These are phyloP conservation scores for Plasmodium cynomolgi DNA, from an alignment of 169 alveolate species.

Conservation along the genomic window DNA sequence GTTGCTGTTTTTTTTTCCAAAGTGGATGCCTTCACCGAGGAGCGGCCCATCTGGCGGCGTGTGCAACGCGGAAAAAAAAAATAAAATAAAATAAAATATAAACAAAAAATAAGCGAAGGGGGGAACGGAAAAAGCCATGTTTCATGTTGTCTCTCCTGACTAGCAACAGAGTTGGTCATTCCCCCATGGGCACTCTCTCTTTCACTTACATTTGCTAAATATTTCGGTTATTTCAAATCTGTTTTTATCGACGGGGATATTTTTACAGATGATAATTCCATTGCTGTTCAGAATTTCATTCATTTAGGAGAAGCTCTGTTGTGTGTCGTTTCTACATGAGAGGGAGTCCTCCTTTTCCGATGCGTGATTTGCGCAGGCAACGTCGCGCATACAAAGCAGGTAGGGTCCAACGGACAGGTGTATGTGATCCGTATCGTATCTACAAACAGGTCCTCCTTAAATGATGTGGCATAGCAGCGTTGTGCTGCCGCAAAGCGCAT, in stretches of 20 bases:
- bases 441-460: not conserved
- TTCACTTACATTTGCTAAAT: slow-evolving; percentile 44
- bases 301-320: slow-evolving; percentile 14
- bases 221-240: slow-evolving; percentile 68
- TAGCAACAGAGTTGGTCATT: not conserved
- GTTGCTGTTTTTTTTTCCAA: slow-evolving; percentile 60
- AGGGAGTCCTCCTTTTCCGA: not conserved
- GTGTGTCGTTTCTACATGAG: not conserved
- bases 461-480: not conserved
- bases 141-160: not conserved
- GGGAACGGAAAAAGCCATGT: not conserved
- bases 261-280: slow-evolving; percentile 42
- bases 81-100: too few relatives aligned
- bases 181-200: not conserved
- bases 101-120: not conserved
- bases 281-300: slow-evolving; percentile 39
- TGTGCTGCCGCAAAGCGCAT: not conserved
- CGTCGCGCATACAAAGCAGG: too few relatives aligned
- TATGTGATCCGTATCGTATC: not conserved
- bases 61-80: not conserved
- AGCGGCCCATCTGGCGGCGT: slow-evolving; percentile 50
- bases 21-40: slow-evolving; percentile 54
- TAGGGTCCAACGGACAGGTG: not conserved
- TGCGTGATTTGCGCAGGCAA: not conserved
- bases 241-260: slow-evolving; percentile 29